These are phyloP conservation scores for Sclerotiophoma versabilis DNA, from an alignment of 2,329 filamentous ascomycete species.

Conservation along the genomic window DNA sequence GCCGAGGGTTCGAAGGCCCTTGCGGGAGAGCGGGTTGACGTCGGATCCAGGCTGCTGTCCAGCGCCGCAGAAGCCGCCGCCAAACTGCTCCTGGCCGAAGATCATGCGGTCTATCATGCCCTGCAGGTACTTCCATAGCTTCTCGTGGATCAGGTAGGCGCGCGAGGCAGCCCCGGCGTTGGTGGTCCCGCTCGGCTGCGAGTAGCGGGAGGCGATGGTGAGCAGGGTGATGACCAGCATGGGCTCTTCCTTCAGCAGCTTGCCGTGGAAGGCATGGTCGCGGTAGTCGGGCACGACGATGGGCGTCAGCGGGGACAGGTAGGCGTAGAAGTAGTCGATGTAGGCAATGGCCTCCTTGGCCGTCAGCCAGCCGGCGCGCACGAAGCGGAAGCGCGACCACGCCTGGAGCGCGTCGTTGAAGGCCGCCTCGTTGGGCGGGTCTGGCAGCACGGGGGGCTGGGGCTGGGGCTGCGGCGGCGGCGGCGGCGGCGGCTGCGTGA, in stretches of 20 bases:
- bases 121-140: conserved; percentile 91
- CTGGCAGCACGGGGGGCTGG: conserved; percentile 29
- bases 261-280: conserved; percentile 78
- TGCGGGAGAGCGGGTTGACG: conserved; percentile 64
- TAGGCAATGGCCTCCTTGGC: conserved; percentile 92
- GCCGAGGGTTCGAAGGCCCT: conserved; percentile 84
- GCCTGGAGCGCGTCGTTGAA: conserved; percentile 75
- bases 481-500: conserved; percentile 27
- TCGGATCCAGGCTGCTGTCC: conserved; percentile 71
- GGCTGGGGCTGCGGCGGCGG: conserved; percentile 4
- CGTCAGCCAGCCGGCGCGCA: conserved; percentile 96
- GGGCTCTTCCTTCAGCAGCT: conserved; percentile 86
- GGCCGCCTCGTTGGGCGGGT: conserved; percentile 45
- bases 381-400: conserved; percentile 93
- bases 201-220: conserved; percentile 88
- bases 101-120: conserved; percentile 95
- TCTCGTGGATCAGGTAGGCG: conserved; percentile 90
- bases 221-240: conserved; percentile 91
- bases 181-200: conserved; percentile 73
- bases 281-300: conserved; percentile 92
- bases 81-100: conserved; percentile 96
- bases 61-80: conserved; percentile 82
- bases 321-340: conserved; percentile 94
- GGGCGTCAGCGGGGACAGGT: conserved; percentile 88
- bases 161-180: conserved; percentile 75